Base-by-base conservation (phyloP, 2,329 filamentous ascomycete species). In the Calcarisporium arbuscula region DNA sequence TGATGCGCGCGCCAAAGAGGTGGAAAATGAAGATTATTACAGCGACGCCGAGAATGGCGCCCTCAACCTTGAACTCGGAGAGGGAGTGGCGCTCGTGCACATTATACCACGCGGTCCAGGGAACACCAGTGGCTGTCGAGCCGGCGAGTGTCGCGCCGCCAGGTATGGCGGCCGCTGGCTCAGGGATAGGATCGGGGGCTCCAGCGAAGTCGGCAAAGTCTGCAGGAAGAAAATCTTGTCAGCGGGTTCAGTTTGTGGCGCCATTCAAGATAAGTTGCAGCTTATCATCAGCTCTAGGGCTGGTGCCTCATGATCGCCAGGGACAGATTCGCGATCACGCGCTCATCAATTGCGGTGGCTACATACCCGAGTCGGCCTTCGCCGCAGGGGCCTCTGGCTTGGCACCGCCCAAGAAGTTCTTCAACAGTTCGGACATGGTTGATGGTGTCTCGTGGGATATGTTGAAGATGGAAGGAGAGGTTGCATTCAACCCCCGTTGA, bases 21-120 rank as follows among this genome's bases (percentile, higher is more conserved):
- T 96, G 89, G 43, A 94, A 66, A 27, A 80, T 57, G 45, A 95
- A 69, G 45, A 95, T 74, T 34, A 94, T 46, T 35, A 80, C 54
- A 48, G 95, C 77, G 52, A 88, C 70, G 21, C 76, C 74, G 40
- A 95, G 65, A 51, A 98, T 84, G 57, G 88, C 66, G 40, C 85
- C 82, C 67, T 98, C 92, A 51, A 82, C 74, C 64, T 80, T 80
- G 72, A 98, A 98, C 60, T 98, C 92, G 53, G 72, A 73, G 40
- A 82, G 67, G 18, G 80, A 80, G 52, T 89, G 80, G 53, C 92
- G 87, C 74, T 96, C 89, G 74, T 94, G 92, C 42, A 96, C 70
- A 37, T 88, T 87, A 67, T 96, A 98, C 92, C 92, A 98, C 69
- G 86, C 87, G 33, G 88, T 95, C 61, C 83, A 95, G 11, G 85